Evolutionary conservation across 306 rosid genomes (phyloP), one percentile per base, ranked within the genome.

Genomic region (Calophaca sinica): DNA sequence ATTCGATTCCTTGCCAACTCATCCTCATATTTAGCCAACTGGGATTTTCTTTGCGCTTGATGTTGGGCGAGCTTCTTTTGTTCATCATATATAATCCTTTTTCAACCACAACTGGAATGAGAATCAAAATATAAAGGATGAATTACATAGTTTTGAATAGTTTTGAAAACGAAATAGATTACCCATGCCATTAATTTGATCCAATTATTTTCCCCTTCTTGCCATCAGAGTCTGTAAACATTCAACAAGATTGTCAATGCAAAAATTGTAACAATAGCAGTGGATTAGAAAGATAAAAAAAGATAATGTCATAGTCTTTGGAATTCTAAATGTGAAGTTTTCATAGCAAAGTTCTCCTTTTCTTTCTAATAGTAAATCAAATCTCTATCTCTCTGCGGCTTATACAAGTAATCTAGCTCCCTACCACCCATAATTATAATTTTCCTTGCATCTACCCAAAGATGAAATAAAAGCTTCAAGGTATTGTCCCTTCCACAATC

Each of bases 11-110:
- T 92, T 48, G 96, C 88, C 80, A 96, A 74, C 49, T 96, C 99
- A 72, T 96, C 98, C 64, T 89, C 96, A 64, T 92, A 96, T 48
- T 88, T 90, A 76, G 98, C 98, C 92, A 92, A 84, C 50, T 96
- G 98, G 45, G 97, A 90, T 81, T 96, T 96, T 15, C 89, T 87
- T 81, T 96, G 98, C 20, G 96, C 98, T 72, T 96, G 92, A 86
- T 89, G 96, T 78, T 96, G 99, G 36, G 91, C 91, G 9, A 96
- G 87, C 81, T 96, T 96, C 74, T 89, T 96, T 74, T 96, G 96
- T 82, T 96, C 98, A 26, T 96, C 99, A 79, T 96, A 96, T 65
- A 88, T 79, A 44, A 92, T 89, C 86, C 91, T 89, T 80, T 92
- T 96, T 62, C 97, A 20, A 20, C 26, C 26, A 20, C 26, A 20